Evolutionary conservation across 2,329 filamentous ascomycete species (phyloP).

Genomic region (Metarhizium sp.): DNA sequence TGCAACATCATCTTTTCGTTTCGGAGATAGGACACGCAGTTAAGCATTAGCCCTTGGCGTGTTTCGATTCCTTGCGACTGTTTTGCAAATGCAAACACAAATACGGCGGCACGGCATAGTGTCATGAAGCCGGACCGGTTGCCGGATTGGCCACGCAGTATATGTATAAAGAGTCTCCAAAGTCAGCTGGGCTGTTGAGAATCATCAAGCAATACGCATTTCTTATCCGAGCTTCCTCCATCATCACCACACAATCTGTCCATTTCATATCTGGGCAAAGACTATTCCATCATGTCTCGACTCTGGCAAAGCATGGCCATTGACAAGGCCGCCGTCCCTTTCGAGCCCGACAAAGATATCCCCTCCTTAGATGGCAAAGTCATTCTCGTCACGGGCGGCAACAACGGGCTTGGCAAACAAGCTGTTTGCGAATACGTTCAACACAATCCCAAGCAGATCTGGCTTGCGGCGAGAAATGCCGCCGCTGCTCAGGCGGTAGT

Average conservation of each 20-base stretch:
- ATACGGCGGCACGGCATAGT: no score
- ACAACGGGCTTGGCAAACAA: slow-evolving; percentile 64
- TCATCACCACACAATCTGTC: no score
- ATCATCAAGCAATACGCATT: no score
- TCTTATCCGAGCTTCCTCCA: neutral
- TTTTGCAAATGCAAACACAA: no score
- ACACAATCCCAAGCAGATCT: slow-evolving; percentile 13
- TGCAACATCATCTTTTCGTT: neutral
- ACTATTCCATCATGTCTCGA: neutral
- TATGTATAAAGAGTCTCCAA: neutral
- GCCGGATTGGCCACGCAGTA: neutral
- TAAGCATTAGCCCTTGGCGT: no score
- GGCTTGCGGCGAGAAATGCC: slow-evolving; percentile 24
- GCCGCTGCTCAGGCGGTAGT: slow-evolving; percentile 25
- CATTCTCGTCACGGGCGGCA: slow-evolving; percentile 75
- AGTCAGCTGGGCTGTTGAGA: no score
- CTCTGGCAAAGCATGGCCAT: neutral
- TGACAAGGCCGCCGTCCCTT: slow-evolving; percentile 4
- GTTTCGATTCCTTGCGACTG: no score
- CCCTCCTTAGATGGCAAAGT: slow-evolving; percentile 65
- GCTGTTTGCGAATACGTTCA: slow-evolving; percentile 12
- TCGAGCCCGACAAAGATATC: slow-evolving; percentile 25
- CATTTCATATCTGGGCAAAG: no score
- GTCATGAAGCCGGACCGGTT: neutral
- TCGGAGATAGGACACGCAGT: no score